Conservation (phyloP, 495 filamentous ascomycete genomes). For the Penicillium desertorum region DNA sequence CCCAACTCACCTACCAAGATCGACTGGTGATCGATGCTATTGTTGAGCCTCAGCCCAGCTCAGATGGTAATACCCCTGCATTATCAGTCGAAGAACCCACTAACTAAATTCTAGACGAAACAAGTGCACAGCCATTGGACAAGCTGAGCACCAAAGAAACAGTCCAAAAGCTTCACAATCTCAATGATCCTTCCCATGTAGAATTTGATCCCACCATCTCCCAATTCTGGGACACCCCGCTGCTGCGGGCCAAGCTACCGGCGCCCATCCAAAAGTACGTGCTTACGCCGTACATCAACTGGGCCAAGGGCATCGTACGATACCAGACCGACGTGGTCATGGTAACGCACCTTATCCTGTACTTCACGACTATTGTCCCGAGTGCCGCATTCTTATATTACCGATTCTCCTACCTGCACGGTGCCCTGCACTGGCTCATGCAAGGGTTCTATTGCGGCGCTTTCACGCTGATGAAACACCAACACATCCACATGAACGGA, state of each 20-base stretch:
- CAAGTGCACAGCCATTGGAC: conserved; percentile 19
- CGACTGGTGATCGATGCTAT: conserved; percentile 50
- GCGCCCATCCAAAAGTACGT: conserved; percentile 44
- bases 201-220: conserved; percentile 57
- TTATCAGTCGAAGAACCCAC: conserved; percentile 19
- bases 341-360: conserved; percentile 71
- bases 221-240: conserved; percentile 48
- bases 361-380: conserved; percentile 65
- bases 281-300: conserved; percentile 55
- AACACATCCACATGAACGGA: conserved; percentile 79
- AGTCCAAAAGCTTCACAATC: conserved; percentile 44
- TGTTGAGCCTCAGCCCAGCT: conserved; percentile 29
- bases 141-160: conserved; percentile 24
- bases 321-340: conserved; percentile 70
- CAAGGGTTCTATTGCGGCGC: conserved; percentile 63
- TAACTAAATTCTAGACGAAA: conserved; percentile 18
- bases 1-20: conserved; percentile 51
- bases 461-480: conserved; percentile 79
- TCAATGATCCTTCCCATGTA: conserved; percentile 51
- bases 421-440: conserved; percentile 59
- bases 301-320: conserved; percentile 56
- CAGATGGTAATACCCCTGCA: conserved; percentile 18
- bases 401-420: conserved; percentile 65
- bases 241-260: conserved; percentile 37
- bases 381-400: conserved; percentile 63